Conservation (phyloP, 768 basidiomycete genomes). For the Basidioascus undulatus region DNA sequence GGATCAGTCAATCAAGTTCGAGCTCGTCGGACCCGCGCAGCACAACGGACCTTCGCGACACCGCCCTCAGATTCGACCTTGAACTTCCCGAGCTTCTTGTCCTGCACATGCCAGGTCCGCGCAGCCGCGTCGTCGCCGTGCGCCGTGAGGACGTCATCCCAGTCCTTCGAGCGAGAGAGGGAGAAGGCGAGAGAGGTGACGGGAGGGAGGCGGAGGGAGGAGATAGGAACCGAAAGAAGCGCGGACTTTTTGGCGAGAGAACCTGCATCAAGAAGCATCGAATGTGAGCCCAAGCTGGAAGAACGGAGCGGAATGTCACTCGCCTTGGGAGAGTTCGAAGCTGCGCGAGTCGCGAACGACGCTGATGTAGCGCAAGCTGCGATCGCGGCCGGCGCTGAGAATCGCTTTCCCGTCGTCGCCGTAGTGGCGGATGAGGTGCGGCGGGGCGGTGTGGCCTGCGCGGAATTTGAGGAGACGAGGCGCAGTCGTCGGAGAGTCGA, state of each 20-base stretch:
- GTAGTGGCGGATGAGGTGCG: constrained; percentile 78
- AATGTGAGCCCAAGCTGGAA: not conserved
- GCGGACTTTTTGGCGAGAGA: constrained; percentile 62
- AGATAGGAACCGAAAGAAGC: constrained; percentile 46
- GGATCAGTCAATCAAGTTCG: not conserved
- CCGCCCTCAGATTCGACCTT: constrained; percentile 35
- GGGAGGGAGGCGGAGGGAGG: constrained; percentile 62
- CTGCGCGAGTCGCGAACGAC: constrained; percentile 87
- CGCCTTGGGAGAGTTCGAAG: constrained; percentile 83
- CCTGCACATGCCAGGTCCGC: constrained; percentile 65
- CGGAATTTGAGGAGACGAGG: constrained; percentile 78
- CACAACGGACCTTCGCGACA: constrained; percentile 18
- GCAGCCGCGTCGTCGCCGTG: constrained; percentile 62
- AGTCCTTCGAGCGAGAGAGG: constrained; percentile 49
- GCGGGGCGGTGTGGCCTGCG: constrained; percentile 74
- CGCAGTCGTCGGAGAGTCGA: constrained; percentile 66
- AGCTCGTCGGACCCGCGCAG: not conserved
- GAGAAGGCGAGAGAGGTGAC: constrained; percentile 55
- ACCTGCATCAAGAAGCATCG: constrained; percentile 24
- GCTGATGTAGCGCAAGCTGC: constrained; percentile 66
- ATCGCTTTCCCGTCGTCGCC: constrained; percentile 93
- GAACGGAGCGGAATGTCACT: not conserved
- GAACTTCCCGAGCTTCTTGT: constrained; percentile 58
- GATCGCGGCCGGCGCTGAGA: constrained; percentile 57
- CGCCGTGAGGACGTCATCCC: constrained; percentile 89